Conservation (phyloP, 352 stramenopile genomes). For the Phytophthora litchii region DNA sequence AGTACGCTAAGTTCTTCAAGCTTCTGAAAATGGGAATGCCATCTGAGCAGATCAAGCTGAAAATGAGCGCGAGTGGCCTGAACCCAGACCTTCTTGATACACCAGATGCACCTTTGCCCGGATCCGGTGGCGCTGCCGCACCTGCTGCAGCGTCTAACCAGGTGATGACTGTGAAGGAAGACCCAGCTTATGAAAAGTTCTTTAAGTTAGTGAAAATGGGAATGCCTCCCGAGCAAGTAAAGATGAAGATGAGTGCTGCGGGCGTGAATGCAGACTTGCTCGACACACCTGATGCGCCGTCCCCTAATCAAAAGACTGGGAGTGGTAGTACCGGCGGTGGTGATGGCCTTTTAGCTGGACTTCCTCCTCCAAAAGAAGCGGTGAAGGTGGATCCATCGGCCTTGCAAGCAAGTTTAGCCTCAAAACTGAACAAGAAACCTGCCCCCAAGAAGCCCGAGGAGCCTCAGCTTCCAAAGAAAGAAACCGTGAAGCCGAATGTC, state of each 20-base stretch:
- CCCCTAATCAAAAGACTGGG: slow-evolving; percentile 59
- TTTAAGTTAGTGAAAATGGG: slow-evolving; percentile 95
- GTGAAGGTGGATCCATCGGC: slow-evolving; percentile 73
- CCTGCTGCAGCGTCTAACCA: slow-evolving; percentile 6
- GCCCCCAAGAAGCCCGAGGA: slow-evolving; percentile 66
- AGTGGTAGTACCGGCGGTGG: slow-evolving; percentile 16
- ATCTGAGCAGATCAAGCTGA: slow-evolving; percentile 93
- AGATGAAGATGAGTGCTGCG: slow-evolving; percentile 91
- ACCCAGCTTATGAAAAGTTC: slow-evolving; percentile 94
- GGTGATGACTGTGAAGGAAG: slow-evolving; percentile 89
- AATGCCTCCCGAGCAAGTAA: slow-evolving; percentile 90
- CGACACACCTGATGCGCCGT: slow-evolving; percentile 75
- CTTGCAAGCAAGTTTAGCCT: slow-evolving; percentile 62
- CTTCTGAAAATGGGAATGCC: slow-evolving; percentile 96
- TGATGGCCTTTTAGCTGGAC: slow-evolving; percentile 48
- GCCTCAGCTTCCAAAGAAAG: slow-evolving; percentile 84
- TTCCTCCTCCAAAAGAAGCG: slow-evolving; percentile 66
- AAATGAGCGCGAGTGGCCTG: slow-evolving; percentile 93
- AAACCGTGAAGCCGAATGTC: slow-evolving; percentile 85
- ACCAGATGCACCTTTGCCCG: slow-evolving; percentile 81
- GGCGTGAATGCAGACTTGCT: slow-evolving; percentile 69
- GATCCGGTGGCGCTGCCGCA: slow-evolving; percentile 34
- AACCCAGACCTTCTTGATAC: slow-evolving; percentile 92
- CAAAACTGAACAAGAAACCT: slow-evolving; percentile 48
- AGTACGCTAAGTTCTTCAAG: slow-evolving; percentile 96